A percentile compares a stretch with the other conserved stretches of the same genome.
phyloP scores from a whole-genome alignment of 2,329 filamentous ascomycete species.

The Botrytis tulipae region DNA sequence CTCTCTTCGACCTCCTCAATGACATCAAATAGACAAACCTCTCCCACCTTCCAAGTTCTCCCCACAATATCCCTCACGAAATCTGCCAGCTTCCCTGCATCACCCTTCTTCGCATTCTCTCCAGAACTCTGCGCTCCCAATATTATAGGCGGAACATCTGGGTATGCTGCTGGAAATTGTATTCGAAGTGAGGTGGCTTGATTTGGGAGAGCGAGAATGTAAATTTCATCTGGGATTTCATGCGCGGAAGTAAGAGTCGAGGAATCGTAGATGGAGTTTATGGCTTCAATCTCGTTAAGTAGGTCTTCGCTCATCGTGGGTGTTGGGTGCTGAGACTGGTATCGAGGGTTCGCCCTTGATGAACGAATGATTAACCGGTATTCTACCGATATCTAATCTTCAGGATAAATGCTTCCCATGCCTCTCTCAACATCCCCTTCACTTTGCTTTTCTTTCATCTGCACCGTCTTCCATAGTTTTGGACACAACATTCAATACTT shows the following conservation, averaged over 20 bases:
- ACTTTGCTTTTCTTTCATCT: not conserved
- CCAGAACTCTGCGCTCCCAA: constrained; percentile 78
- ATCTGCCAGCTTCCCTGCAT: constrained; percentile 68
- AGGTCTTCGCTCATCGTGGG: constrained; percentile 45
- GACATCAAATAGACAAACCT: constrained; percentile 88
- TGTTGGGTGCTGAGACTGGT: not conserved
- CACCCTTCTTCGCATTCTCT: constrained; percentile 63
- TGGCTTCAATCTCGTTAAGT: constrained; percentile 72
- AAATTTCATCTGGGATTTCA: constrained; percentile 43
- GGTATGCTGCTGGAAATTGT: constrained; percentile 72
- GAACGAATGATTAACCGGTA: not conserved
- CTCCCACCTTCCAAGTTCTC: constrained; percentile 67
- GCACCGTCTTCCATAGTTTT: not conserved
- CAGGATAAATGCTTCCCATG: not conserved
- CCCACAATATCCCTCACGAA: constrained; percentile 66
- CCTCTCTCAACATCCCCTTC: not conserved
- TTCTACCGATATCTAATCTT: not conserved
- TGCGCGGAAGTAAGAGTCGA: constrained; percentile 52
- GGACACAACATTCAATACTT: not conserved
- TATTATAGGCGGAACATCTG: constrained; percentile 68
- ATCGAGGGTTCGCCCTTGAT: not conserved
- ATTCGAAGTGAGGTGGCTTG: constrained; percentile 57
- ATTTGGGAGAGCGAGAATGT: constrained; percentile 65
- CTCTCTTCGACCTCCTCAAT: constrained; percentile 65
- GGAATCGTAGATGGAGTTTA: constrained; percentile 80